Evolutionary conservation across 73 alveolate genomes (phyloP).

Genomic region (Loxodes magnus): DNA sequence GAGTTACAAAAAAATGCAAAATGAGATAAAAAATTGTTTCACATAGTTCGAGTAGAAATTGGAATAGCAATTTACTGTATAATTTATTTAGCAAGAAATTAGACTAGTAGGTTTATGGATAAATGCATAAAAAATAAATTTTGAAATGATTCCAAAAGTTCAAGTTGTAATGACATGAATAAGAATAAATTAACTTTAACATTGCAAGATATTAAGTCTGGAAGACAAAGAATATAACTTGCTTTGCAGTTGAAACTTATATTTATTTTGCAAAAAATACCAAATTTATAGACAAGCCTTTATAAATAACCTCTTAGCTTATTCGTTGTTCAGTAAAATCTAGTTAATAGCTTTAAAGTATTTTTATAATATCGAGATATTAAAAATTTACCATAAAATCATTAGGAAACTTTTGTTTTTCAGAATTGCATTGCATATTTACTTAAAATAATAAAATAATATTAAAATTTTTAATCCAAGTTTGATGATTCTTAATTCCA

Average conservation of each 20-base stretch:
- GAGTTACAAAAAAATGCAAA: too few relatives aligned
- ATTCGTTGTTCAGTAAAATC: conserved; percentile 89
- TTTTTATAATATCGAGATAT: conserved; percentile 90
- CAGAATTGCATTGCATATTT: conserved; percentile 65
- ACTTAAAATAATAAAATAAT: conserved; percentile 53
- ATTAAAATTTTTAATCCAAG: conserved; percentile 19
- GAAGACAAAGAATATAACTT: conserved; percentile 74
- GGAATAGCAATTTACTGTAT: conserved; percentile 47
- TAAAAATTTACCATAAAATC: conserved; percentile 66
- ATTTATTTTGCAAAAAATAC: conserved; percentile 90
- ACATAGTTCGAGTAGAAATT: too few relatives aligned
- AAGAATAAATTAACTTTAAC: too few relatives aligned
- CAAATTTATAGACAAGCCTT: conserved; percentile 90
- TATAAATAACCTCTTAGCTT: conserved; percentile 89
- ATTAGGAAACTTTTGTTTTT: conserved; percentile 55
- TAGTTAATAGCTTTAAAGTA: conserved; percentile 86
- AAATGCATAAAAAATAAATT: conserved; percentile 74
- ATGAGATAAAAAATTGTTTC: too few relatives aligned
- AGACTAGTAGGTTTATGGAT: conserved; percentile 76
- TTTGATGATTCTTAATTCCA: conserved; percentile 89
- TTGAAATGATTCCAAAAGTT: conserved; percentile 57
- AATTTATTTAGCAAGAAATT: conserved; percentile 25
- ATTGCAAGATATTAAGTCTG: conserved; percentile 88
- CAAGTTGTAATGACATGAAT: conserved; percentile 68
- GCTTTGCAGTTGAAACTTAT: conserved; percentile 93